Percentiles rank a stretch among this genome's conserved stretches.
These are phyloP conservation scores for Diaporthe vaccinii DNA, from an alignment of 2,329 filamentous ascomycete species.

Conservation along the genomic window DNA sequence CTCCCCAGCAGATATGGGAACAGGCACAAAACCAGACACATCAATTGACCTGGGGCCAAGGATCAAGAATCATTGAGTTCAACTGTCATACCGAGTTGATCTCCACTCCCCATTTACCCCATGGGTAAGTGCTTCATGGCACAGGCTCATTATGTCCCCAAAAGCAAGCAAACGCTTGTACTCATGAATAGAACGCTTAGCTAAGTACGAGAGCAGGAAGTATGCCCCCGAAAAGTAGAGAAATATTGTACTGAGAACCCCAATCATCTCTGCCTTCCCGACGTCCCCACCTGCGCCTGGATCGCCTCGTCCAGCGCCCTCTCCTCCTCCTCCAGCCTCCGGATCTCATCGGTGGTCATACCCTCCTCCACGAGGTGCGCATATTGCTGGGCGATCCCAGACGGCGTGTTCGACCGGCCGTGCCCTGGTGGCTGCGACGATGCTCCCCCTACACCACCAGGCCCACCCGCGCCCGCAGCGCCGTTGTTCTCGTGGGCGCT, in stretches of 20 bases:
- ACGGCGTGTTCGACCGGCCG: conserved; percentile 46
- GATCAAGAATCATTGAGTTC: not conserved
- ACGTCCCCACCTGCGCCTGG: conserved; percentile 55
- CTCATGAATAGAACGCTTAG: conserved; percentile 11
- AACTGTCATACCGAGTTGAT: not conserved
- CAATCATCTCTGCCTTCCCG: conserved; percentile 7
- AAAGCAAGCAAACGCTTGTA: conserved; percentile 1
- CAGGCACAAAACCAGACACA: not conserved
- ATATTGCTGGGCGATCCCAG: conserved; percentile 55
- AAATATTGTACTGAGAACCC: not conserved
- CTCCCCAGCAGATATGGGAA: not conserved
- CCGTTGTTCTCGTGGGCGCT: conserved; percentile 19
- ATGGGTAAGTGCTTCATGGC: not conserved
- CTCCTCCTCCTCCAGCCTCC: conserved; percentile 70
- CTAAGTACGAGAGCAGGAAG: not conserved
- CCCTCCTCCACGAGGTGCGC: conserved; percentile 71
- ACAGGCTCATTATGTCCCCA: not conserved
- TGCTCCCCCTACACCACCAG: conserved; percentile 26
- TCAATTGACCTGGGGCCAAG: not conserved
- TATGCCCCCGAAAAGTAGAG: not conserved
- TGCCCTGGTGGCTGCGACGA: not conserved
- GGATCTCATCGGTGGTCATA: conserved; percentile 70
- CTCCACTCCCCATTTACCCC: not conserved
- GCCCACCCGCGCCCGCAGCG: conserved; percentile 32
- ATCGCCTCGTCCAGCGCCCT: conserved; percentile 69